Evolutionary conservation across 2,329 filamentous ascomycete genomes (phyloP).

Genomic region (Aspergillus phoenicis): DNA sequence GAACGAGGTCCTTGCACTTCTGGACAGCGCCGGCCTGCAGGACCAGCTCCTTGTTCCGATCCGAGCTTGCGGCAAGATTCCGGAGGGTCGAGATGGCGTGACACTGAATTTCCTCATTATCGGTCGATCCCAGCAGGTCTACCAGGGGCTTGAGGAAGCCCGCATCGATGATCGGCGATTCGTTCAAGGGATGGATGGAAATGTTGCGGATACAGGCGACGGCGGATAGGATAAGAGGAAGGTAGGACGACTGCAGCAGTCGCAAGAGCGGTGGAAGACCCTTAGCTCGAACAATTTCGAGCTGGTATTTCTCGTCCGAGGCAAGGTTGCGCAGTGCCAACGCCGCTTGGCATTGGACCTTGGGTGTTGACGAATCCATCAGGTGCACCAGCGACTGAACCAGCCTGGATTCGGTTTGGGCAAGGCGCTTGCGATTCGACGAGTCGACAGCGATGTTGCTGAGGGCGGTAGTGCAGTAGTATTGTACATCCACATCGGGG

Average conservation of each 20-base stretch:
- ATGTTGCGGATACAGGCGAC: conserved; percentile 99
- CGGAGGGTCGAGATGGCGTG: conserved; percentile 96
- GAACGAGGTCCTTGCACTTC: conserved; percentile 95
- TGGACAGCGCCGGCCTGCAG: conserved; percentile 94
- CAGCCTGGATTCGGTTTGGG: conserved; percentile 84
- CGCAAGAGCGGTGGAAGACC: conserved; percentile 83
- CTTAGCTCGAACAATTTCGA: conserved; percentile 90
- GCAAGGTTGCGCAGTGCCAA: conserved; percentile 91
- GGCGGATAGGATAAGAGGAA: conserved; percentile 92
- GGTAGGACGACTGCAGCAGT: conserved; percentile 90
- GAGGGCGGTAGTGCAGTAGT: conserved; percentile 97
- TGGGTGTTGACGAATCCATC: conserved; percentile 96
- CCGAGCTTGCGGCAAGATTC: conserved; percentile 93
- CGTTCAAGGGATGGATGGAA: conserved; percentile 95
- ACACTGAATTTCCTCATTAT: conserved; percentile 98
- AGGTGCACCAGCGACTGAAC: conserved; percentile 92
- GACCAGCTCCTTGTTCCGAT: conserved; percentile 97
- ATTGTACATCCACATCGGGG: conserved; percentile 94
- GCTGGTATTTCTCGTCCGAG: conserved; percentile 97
- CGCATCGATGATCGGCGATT: conserved; percentile 97
- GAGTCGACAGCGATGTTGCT: conserved; percentile 98
- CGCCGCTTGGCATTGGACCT: conserved; percentile 96
- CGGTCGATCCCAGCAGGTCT: conserved; percentile 88
- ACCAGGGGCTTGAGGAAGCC: conserved; percentile 93
- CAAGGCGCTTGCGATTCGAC: conserved; percentile 85